phyloP scores from a whole-genome alignment of 352 stramenopile species.

The Globisporangium spiculum region DNA sequence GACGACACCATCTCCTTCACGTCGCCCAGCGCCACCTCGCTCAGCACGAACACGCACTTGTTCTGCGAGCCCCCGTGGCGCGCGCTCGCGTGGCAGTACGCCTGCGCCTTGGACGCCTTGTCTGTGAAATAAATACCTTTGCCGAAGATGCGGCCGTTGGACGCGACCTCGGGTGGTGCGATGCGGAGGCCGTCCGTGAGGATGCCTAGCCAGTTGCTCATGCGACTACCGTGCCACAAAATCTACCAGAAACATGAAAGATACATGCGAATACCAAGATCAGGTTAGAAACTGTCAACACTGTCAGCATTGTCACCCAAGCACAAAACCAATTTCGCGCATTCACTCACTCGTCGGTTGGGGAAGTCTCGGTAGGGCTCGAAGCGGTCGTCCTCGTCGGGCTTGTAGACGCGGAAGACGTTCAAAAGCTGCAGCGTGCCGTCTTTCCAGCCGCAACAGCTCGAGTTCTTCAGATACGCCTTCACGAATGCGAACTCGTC shows the following conservation, averaged over 20 bases:
- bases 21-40: slow-evolving; percentile 68
- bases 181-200: slow-evolving; percentile 78
- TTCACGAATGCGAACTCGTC: slow-evolving; percentile 57
- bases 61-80: slow-evolving; percentile 29
- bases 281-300: slow-evolving; percentile 1
- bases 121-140: slow-evolving; percentile 89
- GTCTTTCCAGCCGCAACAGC: slow-evolving; percentile 59
- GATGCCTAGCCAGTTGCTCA: slow-evolving; percentile 85
- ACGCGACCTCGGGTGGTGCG: slow-evolving; percentile 68
- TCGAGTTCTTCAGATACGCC: slow-evolving; percentile 69
- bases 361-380: slow-evolving; percentile 38
- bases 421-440: slow-evolving; percentile 48
- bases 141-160: slow-evolving; percentile 76
- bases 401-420: slow-evolving; percentile 64
- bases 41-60: slow-evolving; percentile 53
- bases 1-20: slow-evolving; percentile 58
- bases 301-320: background rate
- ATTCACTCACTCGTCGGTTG: slow-evolving; percentile 47
- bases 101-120: slow-evolving; percentile 72
- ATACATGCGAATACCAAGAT: background rate
- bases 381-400: slow-evolving; percentile 47
- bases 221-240: slow-evolving; percentile 84
- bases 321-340: background rate
- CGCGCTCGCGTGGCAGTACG: slow-evolving; percentile 55
- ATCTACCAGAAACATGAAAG: slow-evolving; percentile 39